Evolutionary conservation across 805 yeast genomes (phyloP).

Genomic region (Debaryomyces tyrocola): DNA sequence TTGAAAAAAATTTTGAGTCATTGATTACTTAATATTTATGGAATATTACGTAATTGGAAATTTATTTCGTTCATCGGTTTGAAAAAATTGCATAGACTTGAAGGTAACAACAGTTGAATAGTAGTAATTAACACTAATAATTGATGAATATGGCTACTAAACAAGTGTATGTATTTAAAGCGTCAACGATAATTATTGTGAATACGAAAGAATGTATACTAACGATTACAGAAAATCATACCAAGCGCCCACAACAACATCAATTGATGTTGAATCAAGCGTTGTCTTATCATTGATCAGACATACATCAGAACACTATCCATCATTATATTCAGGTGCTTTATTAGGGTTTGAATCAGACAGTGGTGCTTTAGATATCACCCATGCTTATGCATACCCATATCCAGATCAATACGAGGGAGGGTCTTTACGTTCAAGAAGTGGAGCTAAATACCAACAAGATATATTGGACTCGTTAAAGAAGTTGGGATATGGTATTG

Average conservation of each 20-base stretch:
- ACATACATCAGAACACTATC: conserved; percentile 64
- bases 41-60: not conserved
- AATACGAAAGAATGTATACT: conserved; percentile 2
- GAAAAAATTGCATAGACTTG: not conserved
- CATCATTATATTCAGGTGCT: conserved; percentile 66
- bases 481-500: conserved; percentile 64
- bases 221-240: conserved; percentile 15
- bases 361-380: conserved; percentile 46
- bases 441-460: conserved; percentile 66
- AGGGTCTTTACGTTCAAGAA: conserved; percentile 58
- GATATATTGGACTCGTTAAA: conserved; percentile 64
- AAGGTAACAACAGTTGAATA: not conserved
- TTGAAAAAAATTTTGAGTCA: conserved; percentile 8
- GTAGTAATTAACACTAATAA: not conserved
- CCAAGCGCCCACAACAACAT: conserved; percentile 37
- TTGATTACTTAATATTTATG: not conserved
- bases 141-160: conserved; percentile 13
- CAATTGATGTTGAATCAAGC: conserved; percentile 50
- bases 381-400: conserved; percentile 73
- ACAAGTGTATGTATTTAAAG: conserved; percentile 11
- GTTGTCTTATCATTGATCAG: conserved; percentile 60
- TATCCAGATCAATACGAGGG: conserved; percentile 62
- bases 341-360: conserved; percentile 72
- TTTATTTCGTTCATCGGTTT: not conserved
- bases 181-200: not conserved